Conservation (phyloP, 208 protist genomes). For the Acanthamoeba royreba region DNA sequence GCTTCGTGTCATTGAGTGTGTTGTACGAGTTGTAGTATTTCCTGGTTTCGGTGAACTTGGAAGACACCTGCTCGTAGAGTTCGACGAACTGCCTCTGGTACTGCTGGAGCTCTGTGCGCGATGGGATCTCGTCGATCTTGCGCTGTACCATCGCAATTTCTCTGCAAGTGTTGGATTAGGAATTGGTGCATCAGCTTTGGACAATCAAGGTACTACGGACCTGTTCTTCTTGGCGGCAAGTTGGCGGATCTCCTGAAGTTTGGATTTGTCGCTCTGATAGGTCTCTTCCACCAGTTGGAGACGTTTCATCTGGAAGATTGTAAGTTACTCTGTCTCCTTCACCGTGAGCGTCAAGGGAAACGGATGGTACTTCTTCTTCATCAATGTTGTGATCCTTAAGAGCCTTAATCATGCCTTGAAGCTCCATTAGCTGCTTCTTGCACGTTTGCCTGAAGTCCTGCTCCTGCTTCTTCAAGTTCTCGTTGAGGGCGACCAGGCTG, state of each 20-base stretch:
- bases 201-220: background rate
- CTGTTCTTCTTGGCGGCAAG: conserved; percentile 75
- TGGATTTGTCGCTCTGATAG: conserved; percentile 48
- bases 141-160: conserved; percentile 75
- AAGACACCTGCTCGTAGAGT: conserved; percentile 78
- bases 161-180: background rate
- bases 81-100: conserved; percentile 85
- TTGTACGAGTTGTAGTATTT: conserved; percentile 84
- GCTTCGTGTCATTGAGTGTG: conserved; percentile 70
- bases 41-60: conserved; percentile 81
- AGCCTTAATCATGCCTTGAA: conserved; percentile 61
- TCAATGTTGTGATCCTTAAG: background rate
- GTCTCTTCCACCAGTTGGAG: conserved; percentile 52
- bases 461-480: conserved; percentile 76
- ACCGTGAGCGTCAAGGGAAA: background rate
- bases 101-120: conserved; percentile 82
- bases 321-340: background rate
- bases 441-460: conserved; percentile 72
- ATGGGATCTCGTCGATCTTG: conserved; percentile 83
- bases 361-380: background rate
- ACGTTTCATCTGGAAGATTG: conserved; percentile 19
- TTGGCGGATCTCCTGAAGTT: conserved; percentile 62
- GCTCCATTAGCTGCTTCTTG: conserved; percentile 70
- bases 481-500: conserved; percentile 70
- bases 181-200: too few relatives aligned